Evolutionary conservation across 2,329 filamentous ascomycete genomes (phyloP), one percentile per base, ranked within the genome.

Genomic region (Fusarium guadeloupense): DNA sequence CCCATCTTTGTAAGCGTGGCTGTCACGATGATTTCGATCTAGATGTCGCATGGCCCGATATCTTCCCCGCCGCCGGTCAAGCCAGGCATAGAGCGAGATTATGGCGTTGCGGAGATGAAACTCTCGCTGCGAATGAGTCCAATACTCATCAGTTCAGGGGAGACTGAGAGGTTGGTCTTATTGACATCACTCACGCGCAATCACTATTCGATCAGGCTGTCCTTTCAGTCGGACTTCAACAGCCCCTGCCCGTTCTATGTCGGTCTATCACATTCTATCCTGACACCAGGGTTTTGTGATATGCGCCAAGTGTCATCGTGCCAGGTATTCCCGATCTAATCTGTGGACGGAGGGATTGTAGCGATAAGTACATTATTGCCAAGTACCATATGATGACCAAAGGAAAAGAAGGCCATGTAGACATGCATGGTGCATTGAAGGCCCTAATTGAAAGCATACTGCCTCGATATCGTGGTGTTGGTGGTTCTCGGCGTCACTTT

Each of bases 11-110:
- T 6, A 30, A 52, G 33, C 35, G 33, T 46, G 20, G 9, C 54
- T 47, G 47, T 47, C 47, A 13, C 17, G 54, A 59, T 59, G 33
- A 17, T 53, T 33, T 33, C 31, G 23, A 54, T 59, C 46, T 46
- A 54, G 35, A 42, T 47, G 25, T 47, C 26, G 30, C 25, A 34
- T 38, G 40, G n/a, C 54, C 35, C 13, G 35, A 54, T 17, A 26
- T 16, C 26, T 34, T 40, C 25, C 46, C 30, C 16, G 16, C 28
- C 26, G n/a, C 35, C 16, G 12, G 26, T 19, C n/a, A 9, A 20
- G 5, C 3, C 23, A 7, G 19, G 31, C 14, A 26, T 14, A 44
- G 16, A 28, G 37, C 21, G 31, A 44, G 25, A 52, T 23, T 41
- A 20, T 19, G 30, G 21, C 9, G 14, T 13, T 19, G 12, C n/a